Percentiles rank a stretch among this genome's conserved stretches.
These are phyloP conservation scores for Salix brachista DNA, from an alignment of 345 rosid species.

Conservation along the genomic window DNA sequence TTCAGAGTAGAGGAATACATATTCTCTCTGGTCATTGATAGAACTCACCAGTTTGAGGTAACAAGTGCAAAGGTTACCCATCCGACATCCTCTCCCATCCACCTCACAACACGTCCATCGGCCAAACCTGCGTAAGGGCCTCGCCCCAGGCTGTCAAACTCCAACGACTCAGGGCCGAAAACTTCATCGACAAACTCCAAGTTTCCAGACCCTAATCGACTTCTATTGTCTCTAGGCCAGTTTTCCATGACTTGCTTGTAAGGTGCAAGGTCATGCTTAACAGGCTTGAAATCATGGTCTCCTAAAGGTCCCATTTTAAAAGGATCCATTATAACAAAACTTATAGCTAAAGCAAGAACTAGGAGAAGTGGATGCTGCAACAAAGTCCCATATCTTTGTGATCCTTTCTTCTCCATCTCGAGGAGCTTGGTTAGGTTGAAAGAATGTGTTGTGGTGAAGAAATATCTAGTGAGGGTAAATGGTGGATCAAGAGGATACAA, in stretches of 20 bases:
- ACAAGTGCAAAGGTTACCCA: conserved; percentile 89
- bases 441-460: neutral
- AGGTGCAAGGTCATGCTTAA: conserved; percentile 81
- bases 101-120: conserved; percentile 83
- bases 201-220: conserved; percentile 59
- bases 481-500: neutral
- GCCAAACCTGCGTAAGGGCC: conserved; percentile 96
- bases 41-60: conserved; percentile 64
- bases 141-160: conserved; percentile 68
- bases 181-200: conserved; percentile 70
- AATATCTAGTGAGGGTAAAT: neutral
- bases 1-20: neutral
- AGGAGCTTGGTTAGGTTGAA: neutral
- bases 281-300: conserved; percentile 70
- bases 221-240: conserved; percentile 81
- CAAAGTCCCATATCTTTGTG: neutral
- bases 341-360: conserved; percentile 42
- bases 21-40: neutral
- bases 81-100: conserved; percentile 83
- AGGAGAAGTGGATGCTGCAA: conserved; percentile 36
- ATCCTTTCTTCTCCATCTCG: conserved; percentile 18
- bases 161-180: conserved; percentile 90
- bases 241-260: conserved; percentile 71
- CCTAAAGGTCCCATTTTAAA: conserved; percentile 73
- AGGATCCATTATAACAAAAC: conserved; percentile 65